Percentiles rank a stretch among this genome's conserved stretches.
phyloP scores from a whole-genome alignment of 345 rosid genomes.

The Diplotaxis tenuifolia region DNA sequence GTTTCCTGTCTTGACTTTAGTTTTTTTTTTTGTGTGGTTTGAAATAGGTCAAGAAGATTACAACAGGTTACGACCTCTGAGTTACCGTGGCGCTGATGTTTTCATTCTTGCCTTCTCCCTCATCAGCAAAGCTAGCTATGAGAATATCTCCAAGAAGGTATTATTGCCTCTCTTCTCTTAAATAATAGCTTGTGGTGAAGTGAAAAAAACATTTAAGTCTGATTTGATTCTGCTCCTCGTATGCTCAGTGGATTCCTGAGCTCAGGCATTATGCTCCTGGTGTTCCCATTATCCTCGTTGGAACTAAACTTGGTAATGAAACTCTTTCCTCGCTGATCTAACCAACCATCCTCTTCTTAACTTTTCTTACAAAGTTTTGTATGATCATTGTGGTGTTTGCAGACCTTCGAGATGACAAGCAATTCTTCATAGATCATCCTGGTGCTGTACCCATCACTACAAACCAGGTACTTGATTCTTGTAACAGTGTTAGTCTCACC shows the following conservation, averaged over 20 bases:
- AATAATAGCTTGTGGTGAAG: neutral
- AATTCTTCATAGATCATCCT: constrained; percentile 67
- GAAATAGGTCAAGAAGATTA: constrained; percentile 90
- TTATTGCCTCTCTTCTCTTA: neutral
- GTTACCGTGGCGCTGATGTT: neutral
- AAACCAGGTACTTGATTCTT: constrained; percentile 45
- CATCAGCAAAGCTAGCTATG: constrained; percentile 99
- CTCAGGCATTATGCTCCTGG: constrained; percentile 89
- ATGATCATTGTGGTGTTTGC: constrained; percentile 12
- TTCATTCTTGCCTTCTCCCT: neutral
- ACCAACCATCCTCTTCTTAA: neutral
- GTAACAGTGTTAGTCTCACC: neutral
- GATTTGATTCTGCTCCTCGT: neutral
- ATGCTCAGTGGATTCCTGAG: constrained; percentile 89
- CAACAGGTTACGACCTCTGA: constrained; percentile 47
- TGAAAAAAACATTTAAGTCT: neutral
- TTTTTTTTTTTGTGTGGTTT: neutral
- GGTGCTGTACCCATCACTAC: constrained; percentile 69
- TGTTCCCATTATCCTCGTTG: constrained; percentile 81
- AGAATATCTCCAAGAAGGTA: constrained; percentile 93
- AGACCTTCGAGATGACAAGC: constrained; percentile 77
- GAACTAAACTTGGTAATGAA: constrained; percentile 77
- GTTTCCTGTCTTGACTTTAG: constrained; percentile 14
- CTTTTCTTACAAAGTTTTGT: neutral
- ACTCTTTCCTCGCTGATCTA: neutral